Base-by-base conservation (phyloP, 2,329 filamentous ascomycete species). In the Cordyceps farinosa region DNA sequence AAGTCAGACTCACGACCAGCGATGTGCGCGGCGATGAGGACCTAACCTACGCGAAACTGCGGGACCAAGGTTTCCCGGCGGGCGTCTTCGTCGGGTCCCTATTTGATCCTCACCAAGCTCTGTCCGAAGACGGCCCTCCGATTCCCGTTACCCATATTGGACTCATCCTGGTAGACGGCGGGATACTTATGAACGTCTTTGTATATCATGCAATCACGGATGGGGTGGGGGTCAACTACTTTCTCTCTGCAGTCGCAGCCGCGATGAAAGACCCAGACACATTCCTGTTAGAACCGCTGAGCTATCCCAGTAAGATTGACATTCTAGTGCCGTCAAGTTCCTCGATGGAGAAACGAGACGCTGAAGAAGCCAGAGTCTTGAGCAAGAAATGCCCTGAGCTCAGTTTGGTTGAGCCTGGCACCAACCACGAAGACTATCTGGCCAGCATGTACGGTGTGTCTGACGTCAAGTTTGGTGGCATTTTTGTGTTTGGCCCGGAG, bases 121-220 rank as follows among this genome's bases (percentile, higher is more conserved):
- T 53, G 62, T 59, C 30, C 10, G 61, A 68, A 63, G 59, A 51
- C 4, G 66, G 66, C 6, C 66, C 67, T 0, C 61, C 56, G 3
- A 69, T 78, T 30, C 78, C 77, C 0, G 77, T 76, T 11, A 72
- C 73, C 2, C 71, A 71, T n/a, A 70, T 80, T 6, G 73, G 75
- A 15, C 74, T 72, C n/a, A 72, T 73, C 47, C 73, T 78, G 58
- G 72, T 77, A 8, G 66, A 70, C 3, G 78, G 77, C 3, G 78
- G 79, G 1, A 59, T 80, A 10, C 63, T 80, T 7, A 71, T 81
- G 29, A 74, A 70, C 6, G 65, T 77, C n/a, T 78, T 73, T 63
- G 69, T 80, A 52, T 76, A 79, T 64, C 79, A 80, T 62, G 70
- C 77, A 7, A 68, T 79, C 30, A 76, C 75, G 17, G 79, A 81